Evolutionary conservation across 306 rosid species (phyloP).

Genomic region (Dalbergia cochinchinensis): DNA sequence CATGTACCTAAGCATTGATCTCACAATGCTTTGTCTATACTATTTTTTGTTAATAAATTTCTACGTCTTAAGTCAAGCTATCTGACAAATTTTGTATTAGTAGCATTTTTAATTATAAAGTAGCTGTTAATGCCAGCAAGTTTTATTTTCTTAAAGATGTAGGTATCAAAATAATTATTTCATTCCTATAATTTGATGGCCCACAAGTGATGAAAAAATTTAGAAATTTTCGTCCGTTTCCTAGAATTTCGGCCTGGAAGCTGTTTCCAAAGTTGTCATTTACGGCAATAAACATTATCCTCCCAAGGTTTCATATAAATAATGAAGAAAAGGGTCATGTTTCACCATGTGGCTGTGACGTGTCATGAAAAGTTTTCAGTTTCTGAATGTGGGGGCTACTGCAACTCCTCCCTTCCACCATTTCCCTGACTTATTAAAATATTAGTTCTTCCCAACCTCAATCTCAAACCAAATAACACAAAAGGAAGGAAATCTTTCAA

Average conservation of each 20-base stretch:
- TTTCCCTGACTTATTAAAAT: not conserved
- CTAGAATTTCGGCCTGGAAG: not conserved
- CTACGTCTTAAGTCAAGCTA: too few species aligned
- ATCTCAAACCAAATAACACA: slow-evolving; percentile 24
- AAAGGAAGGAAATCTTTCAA: not conserved
- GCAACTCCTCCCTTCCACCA: slow-evolving; percentile 2
- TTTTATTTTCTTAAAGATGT: not conserved
- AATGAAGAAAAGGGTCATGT: not conserved
- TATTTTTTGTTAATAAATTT: too few species aligned
- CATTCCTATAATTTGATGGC: slow-evolving; percentile 4
- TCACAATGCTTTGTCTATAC: too few species aligned
- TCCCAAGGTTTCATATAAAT: not conserved
- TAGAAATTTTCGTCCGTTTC: not conserved
- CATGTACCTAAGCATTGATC: too few species aligned
- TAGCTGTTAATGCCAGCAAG: not conserved
- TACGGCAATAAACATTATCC: not conserved
- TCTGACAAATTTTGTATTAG: not conserved
- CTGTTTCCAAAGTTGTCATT: not conserved
- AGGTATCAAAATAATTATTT: not conserved
- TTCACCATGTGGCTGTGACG: slow-evolving; percentile 38
- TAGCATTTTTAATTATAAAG: not conserved
- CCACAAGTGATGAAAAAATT: not conserved
- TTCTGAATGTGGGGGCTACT: not conserved
- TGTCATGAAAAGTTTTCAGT: slow-evolving; percentile 27
- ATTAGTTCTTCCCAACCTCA: not conserved